phyloP scores from a whole-genome alignment of 164 flowering plant genomes.

The Vitis amurensis region DNA sequence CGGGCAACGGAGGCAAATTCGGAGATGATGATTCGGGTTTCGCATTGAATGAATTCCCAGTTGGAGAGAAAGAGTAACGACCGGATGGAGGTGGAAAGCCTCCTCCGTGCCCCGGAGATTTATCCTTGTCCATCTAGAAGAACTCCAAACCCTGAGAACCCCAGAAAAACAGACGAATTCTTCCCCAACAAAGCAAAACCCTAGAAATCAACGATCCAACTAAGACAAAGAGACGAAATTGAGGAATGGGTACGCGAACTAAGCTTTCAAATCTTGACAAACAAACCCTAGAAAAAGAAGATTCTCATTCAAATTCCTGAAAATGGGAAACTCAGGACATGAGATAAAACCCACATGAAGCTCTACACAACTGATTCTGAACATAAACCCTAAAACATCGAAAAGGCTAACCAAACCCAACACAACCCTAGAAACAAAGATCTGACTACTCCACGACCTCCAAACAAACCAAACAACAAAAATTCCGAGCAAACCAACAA shows the following conservation, averaged over 20 bases:
- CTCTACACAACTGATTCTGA: too few relatives aligned
- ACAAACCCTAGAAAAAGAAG: constrained; percentile 1
- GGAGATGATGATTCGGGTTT: constrained; percentile 40
- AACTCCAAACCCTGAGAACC: constrained; percentile 5
- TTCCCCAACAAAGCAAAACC: neutral
- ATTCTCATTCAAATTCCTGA: neutral
- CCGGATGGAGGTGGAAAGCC: constrained; percentile 47
- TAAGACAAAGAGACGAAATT: neutral
- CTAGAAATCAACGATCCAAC: neutral
- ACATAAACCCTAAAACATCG: too few relatives aligned
- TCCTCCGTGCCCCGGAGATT: constrained; percentile 30
- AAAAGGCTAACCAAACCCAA: too few relatives aligned
- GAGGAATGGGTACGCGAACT: neutral
- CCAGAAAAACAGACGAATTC: neutral
- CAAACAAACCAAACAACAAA: too few relatives aligned
- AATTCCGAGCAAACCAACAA: too few relatives aligned
- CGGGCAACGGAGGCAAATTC: constrained; percentile 30
- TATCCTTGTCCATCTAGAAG: constrained; percentile 51
- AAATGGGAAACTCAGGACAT: neutral
- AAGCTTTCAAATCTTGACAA: neutral
- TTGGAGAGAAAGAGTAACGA: constrained; percentile 29
- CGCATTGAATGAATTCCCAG: constrained; percentile 29
- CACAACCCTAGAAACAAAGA: neutral
- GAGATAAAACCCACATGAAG: neutral
- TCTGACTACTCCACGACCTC: too few relatives aligned